These are phyloP conservation scores for Gymnopus androsaceus DNA, from an alignment of 1,284 basidiomycete genomes.

Conservation along the genomic window DNA sequence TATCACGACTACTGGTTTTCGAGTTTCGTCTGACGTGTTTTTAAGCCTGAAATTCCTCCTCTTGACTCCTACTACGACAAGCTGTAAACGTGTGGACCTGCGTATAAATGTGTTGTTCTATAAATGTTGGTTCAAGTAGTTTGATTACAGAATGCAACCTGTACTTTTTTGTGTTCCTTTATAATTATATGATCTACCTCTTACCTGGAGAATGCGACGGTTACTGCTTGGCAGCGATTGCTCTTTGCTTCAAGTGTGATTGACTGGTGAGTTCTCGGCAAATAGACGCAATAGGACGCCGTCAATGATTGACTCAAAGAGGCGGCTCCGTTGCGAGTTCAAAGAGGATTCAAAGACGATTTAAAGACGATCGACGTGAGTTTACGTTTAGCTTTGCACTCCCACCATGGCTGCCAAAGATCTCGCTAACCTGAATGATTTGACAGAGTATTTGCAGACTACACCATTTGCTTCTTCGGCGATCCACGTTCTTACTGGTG, in stretches of 20 bases:
- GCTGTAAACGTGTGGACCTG: constrained; percentile 42
- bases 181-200: constrained; percentile 4
- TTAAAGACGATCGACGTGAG: background rate
- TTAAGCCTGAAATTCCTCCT: constrained; percentile 79
- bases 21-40: constrained; percentile 1
- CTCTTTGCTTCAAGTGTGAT: too few species aligned
- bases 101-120: constrained; percentile 7
- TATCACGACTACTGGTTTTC: background rate
- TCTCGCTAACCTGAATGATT: constrained; percentile 36
- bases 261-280: too few species aligned
- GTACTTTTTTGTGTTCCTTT: constrained; percentile 4
- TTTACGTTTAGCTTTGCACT: background rate
- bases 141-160: constrained; percentile 7
- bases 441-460: constrained; percentile 38
- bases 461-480: constrained; percentile 40
- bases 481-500: constrained; percentile 46
- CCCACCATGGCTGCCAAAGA: constrained; percentile 20
- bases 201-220: too few species aligned
- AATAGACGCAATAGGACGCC: too few species aligned
- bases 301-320: background rate
- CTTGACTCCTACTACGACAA: constrained; percentile 94
- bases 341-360: background rate
- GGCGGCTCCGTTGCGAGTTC: background rate
- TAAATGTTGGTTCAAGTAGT: constrained; percentile 5
- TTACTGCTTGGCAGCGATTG: too few species aligned